Evolutionary conservation across 352 stramenopile genomes (phyloP).

Genomic region (Phytophthora agathidicida): DNA sequence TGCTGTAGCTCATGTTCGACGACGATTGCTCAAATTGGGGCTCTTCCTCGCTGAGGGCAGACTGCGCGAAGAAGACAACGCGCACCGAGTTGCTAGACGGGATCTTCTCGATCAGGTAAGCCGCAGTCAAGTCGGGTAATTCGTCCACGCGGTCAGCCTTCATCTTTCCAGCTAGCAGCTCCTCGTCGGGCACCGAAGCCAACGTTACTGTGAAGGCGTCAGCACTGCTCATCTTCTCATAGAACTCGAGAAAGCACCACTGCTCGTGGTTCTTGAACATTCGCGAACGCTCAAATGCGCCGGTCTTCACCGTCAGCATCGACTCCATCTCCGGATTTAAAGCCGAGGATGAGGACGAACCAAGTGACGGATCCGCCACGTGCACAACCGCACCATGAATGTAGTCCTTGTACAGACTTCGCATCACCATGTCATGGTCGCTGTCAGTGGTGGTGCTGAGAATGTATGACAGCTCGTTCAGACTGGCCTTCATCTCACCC

Average conservation of each 20-base stretch:
- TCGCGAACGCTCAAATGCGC: constrained; percentile 41
- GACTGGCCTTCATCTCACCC: constrained; percentile 40
- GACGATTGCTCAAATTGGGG: constrained; percentile 31
- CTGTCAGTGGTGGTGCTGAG: constrained; percentile 35
- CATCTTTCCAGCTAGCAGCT: constrained; percentile 45
- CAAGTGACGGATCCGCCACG: constrained; percentile 10
- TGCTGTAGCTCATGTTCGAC: constrained; percentile 22
- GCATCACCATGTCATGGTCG: constrained; percentile 46
- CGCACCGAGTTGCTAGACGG: constrained; percentile 40
- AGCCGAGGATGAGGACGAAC: constrained; percentile 4
- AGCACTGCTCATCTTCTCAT: constrained; percentile 26
- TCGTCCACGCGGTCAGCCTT: constrained; percentile 47
- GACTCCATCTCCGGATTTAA: constrained; percentile 21
- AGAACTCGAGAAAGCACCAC: constrained; percentile 47
- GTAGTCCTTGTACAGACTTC: constrained; percentile 52
- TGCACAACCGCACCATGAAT: constrained; percentile 56
- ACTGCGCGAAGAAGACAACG: constrained; percentile 46
- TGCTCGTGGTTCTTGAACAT: constrained; percentile 51
- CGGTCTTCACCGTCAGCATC: constrained; percentile 38
- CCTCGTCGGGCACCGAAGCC: constrained; percentile 34
- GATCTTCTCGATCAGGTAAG: constrained; percentile 43
- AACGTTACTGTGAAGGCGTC: constrained; percentile 36
- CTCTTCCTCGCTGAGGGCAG: constrained; percentile 15
- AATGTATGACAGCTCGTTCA: constrained; percentile 42
- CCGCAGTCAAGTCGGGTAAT: constrained; percentile 40